Base-by-base conservation (phyloP, 2,329 filamentous ascomycete species). In the Mariannaea elegans region DNA sequence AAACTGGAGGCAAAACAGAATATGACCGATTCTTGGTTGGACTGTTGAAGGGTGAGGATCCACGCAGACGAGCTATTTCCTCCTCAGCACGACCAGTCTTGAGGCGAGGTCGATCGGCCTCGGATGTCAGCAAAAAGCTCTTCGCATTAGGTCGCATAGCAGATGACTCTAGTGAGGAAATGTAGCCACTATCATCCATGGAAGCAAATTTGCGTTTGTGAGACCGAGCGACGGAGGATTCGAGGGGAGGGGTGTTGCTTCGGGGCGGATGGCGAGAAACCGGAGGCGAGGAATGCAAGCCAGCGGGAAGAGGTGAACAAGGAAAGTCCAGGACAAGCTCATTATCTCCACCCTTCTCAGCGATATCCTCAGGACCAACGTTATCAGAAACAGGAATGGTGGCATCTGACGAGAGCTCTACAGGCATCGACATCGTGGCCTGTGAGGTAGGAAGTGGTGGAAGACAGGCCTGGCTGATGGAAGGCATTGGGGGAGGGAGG, bases 121-220 rank as follows among this genome's bases (percentile, higher is more conserved):
- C 93, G 0, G 92, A 94, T 4, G 90, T 92, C 41, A 93, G 82
- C 16, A 92, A 82, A 56, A 87, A 82, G 14, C 80, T 80, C 61
- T 86, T 82, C 65, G 87, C 85, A 64, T 89, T 87, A 46, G 90
- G 88, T 59, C 94, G 87, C 74, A 92, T 85, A 13, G 85, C 93
- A 0, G 95, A 98, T 3, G 95, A 98, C 69, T 97, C 94, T 16
- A 98, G 84, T 0, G 94, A 97, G 2, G 95, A 98, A 74, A 97
- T 97, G 77, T 98, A 99, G 38, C 95, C 95, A 73, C 94, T 98
- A 76, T 99, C 95, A 71, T 86, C 92, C 81, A 96, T 90, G 12
- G 90, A 90, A 27, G 86, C 86, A 70, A 91, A 87, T 75, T 93
- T 94, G 66, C 91, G 89, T 78, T 92, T 92, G 66, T 90, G 88